Evolutionary conservation across 2,329 filamentous ascomycete species (phyloP), one percentile per base, ranked within the genome.

Genomic region (Verticillium isaacii): DNA sequence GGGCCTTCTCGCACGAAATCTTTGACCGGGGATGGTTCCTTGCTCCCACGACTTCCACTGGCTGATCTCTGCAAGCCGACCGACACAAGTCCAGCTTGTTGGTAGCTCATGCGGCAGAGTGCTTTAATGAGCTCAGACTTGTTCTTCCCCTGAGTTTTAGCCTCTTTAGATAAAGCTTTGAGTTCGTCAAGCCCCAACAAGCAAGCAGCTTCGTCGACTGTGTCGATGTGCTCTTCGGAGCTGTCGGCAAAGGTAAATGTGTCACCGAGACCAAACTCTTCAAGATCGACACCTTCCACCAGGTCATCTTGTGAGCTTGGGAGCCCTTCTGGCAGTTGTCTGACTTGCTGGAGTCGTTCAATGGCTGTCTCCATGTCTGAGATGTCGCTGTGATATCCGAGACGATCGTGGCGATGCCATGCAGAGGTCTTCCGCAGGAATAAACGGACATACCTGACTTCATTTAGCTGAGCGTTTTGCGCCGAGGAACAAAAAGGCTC

Each of bases 401-500:
- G 77, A 25, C 87, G 86, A 68, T 84, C 86, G 65, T 92, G 84
- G 11, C 95, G 88, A 78, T 97, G 93, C 95, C 95, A 99, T 1
- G 88, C 88, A 25, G 91, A 90, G 1, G 92, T 92, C 74, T 99
- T 99, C 56, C 95, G 88, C 3, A 99, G 80, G 71, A 99, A 99
- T 1, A 99, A 79, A 25, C 95, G 88, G 15, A 98, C 93, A 75
- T 97, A 96, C 71, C 91, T 94, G 64, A n/a, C 19, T 58, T 32
- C 15, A n/a, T 14, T 55, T 56, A 34, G 14, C 29, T 32, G 14
- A 9, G 25, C 9, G 7, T 11, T 56, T 29, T 9, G 19, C 23
- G 25, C 4, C 5, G 9, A 9, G 15, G 3, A 32, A 39, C 5
- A 5, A 15, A 17, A 17, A 7, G 1, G 73, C 89, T 70, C 81